Evolutionary conservation across 306 rosid species (phyloP).

Genomic region (Dryas octopetala): DNA sequence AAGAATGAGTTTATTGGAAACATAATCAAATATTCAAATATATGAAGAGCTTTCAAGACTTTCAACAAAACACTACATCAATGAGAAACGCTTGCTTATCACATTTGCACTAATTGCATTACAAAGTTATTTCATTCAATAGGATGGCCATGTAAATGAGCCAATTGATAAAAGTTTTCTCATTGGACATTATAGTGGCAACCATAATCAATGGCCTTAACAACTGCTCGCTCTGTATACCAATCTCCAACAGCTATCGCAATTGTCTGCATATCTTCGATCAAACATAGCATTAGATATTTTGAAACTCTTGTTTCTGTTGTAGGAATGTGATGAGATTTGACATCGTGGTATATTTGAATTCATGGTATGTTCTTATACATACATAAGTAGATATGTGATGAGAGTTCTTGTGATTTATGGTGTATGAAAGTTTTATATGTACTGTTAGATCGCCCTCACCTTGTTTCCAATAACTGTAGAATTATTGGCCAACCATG

Average conservation of each 20-base stretch:
- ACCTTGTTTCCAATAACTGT: constrained; percentile 74
- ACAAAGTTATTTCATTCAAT: constrained; percentile 9
- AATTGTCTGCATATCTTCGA: constrained; percentile 53
- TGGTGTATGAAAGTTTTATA: too few species aligned
- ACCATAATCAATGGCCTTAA: constrained; percentile 59
- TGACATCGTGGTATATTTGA: too few species aligned
- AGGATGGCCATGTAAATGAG: not conserved
- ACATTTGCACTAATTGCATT: constrained; percentile 13
- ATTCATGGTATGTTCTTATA: too few species aligned
- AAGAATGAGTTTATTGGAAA: too few species aligned
- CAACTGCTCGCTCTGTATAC: constrained; percentile 71
- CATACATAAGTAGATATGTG: too few species aligned
- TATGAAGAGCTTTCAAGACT: too few species aligned
- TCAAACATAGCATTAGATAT: constrained; percentile 15
- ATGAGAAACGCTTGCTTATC: too few species aligned
- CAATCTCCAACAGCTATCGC: constrained; percentile 89
- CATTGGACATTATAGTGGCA: constrained; percentile 38
- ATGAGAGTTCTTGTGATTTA: too few species aligned
- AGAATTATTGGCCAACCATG: constrained; percentile 78
- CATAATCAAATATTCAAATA: too few species aligned
- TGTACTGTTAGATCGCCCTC: constrained; percentile 7
- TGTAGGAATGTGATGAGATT: too few species aligned
- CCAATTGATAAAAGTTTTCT: constrained; percentile 10
- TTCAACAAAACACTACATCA: too few species aligned
- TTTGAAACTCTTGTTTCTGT: not conserved